phyloP scores from a whole-genome alignment of 208 protist species.

The Balamuthia mandrillaris region DNA sequence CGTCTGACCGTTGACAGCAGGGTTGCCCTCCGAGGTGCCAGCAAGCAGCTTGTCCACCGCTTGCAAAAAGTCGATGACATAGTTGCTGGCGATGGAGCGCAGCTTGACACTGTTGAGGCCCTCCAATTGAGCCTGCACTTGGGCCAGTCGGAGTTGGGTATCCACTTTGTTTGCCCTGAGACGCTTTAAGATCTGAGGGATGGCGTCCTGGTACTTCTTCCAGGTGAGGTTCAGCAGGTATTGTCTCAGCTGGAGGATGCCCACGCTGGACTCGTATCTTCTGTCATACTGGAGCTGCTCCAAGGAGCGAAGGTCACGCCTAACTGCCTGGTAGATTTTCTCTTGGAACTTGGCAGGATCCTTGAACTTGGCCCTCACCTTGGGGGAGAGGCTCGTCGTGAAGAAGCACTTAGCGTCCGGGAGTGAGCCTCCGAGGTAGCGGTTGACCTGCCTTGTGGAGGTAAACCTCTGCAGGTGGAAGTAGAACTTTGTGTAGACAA shows the following conservation, averaged over 20 bases:
- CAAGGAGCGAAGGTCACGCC: constrained; percentile 30
- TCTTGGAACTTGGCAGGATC: constrained; percentile 30
- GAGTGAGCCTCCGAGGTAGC: constrained; percentile 45
- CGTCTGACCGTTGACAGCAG: constrained; percentile 63
- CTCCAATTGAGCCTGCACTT: constrained; percentile 1
- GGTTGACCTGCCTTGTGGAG: constrained; percentile 15
- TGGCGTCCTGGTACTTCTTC: constrained; percentile 49
- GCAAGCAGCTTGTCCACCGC: constrained; percentile 52
- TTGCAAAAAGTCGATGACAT: constrained; percentile 60
- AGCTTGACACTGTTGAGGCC: constrained; percentile 11
- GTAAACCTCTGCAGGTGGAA: constrained; percentile 37
- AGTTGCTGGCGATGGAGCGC: constrained; percentile 51
- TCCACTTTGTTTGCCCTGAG: constrained; percentile 43
- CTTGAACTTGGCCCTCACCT: neutral
- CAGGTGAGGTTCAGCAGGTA: constrained; percentile 42
- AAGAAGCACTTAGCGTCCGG: constrained; percentile 53
- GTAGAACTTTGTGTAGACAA: constrained; percentile 55
- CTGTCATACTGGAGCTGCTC: constrained; percentile 61
- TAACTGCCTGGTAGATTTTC: constrained; percentile 39
- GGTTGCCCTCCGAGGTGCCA: constrained; percentile 60
- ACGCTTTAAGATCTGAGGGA: constrained; percentile 55
- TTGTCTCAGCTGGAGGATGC: constrained; percentile 34
- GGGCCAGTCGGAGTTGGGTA: neutral
- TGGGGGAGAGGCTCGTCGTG: constrained; percentile 28
- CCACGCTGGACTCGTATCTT: constrained; percentile 42